Evolutionary conservation across 129 eudicot genomes (phyloP), one percentile per base, ranked within the genome.

Genomic region (Artemisia tridentata): DNA sequence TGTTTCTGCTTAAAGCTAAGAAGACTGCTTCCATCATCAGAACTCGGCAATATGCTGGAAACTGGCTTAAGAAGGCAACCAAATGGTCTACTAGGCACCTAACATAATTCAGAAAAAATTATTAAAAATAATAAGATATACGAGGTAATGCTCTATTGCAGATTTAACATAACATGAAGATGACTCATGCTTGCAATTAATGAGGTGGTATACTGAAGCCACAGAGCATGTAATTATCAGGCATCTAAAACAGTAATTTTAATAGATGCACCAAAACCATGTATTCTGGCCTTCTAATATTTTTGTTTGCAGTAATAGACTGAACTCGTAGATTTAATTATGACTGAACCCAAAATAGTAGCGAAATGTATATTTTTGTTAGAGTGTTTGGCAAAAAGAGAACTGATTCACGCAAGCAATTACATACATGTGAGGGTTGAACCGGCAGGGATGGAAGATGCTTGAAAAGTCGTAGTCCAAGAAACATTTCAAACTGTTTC

Each of bases 401-500:
- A 11, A 23, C 19, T 16, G 7, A 57, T 57, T 23, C 60, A 57
- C 38, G 9, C 41, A 27, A 49, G 68, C 49, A 68, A 75, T 62
- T 52, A 83, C 98, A 47, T 87, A 93, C 98, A 79, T 84, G 81
- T 68, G 89, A 82, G 50, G 96, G 92, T 14, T 78, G 77, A 49
- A 84, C 58, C 41, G 88, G 79, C 8, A 84, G 76, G 60, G 98
- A 93, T 17, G 98, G 98, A 75, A 93, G 83, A 89, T 93, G 92
- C 83, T 89, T 93, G 78, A 87, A 93, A 47, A 93, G 88, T 75
- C 98, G 74, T 60, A 87, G 75, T 27, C 98, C 98, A 61, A 93
- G 83, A 71, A 93, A 93, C 80, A 93, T 90, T 78, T 93, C 98
- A 48, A 93, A 73, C 88, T 93, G 98, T 82, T 87, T 93, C 74